Evolutionary conservation across 2,329 filamentous ascomycete species (phyloP), one percentile per base, ranked within the genome.

Genomic region (Ceratocystis ficicola): DNA sequence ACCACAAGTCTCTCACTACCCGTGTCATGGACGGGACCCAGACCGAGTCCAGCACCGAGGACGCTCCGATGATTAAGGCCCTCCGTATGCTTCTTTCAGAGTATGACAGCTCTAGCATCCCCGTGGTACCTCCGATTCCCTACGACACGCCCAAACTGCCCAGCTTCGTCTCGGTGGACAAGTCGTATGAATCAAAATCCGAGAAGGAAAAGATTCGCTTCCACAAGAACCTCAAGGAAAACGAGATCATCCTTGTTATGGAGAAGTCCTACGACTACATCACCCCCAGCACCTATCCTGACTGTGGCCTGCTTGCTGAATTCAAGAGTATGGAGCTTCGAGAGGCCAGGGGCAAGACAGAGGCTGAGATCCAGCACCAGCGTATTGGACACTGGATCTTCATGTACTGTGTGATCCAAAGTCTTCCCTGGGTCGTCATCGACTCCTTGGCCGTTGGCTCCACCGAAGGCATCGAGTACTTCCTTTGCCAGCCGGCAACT

Each of bases 101-200:
- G 75, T 96, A 91, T 72, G 94, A 99, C 73, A 85, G 88, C 68
- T 93, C 89, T 7, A 89, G 87, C 15, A 90, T 93, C 0, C 94
- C 94, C 0, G 91, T 97, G 0, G 83, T 93, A 67, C 94, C 94
- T 0, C 90, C 93, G 0, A 85, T 97, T 65, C 93, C 94, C 0
- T 97, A 93, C 72, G 93, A 97, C 73, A 79, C 90, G 3, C 93
- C 94, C 2, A 82, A 86, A 69, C 76, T 95, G 28, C 93, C 93
- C 0, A 82, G 81, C 0, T 81, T 95, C 71, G 79, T 81, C 41
- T 78, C 83, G 1, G 80, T 90, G 20, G 80, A 86, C 66, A 80
- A 83, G 50, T 87, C 85, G 55, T 88, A 84, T 72, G 76, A 81
- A 68, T 80, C 80, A 1, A 79, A 90, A 41, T 82, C 89, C 22